Evolutionary conservation across 2,329 filamentous ascomycete genomes (phyloP), one percentile per base, ranked within the genome.

Genomic region (Paecilomyces sp.): DNA sequence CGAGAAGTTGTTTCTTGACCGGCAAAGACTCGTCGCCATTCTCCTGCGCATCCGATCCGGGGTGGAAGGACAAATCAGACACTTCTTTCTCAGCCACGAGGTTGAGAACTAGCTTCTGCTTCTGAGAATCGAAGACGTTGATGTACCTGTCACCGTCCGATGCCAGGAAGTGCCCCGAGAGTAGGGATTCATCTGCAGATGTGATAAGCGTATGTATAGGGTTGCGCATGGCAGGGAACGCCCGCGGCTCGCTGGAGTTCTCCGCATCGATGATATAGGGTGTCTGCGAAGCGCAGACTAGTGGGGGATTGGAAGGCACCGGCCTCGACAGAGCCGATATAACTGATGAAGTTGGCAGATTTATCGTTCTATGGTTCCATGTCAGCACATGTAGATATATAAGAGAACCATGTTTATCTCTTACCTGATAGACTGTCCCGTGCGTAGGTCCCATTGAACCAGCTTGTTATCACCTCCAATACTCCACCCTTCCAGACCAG

Each of bases 381-480:
- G 11, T 41, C 54, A 58, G 54, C 25, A 66, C 62, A 5, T 50
- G 54, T 54, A 41, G 36, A 30, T 34, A 7, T 13, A 30, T 51
- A 61, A 55, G 41, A 5, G 57, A 64, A 54, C 25, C 55, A 52
- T 22, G 55, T 54, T 15, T 15, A n/a, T 47, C 15, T 33, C 66
- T 62, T 72, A 82, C 80, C 76, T 75, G 59, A 75, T 70, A 56
- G 70, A 73, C 62, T 75, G 70, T 58, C 75, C 74, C 24, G 72
- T 77, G 63, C 67, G 71, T 58, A 82, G 66, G 70, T 82, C 78
- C 80, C 80, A 83, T 64, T 82, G 79, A 24, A 82, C 75, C 55
- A 82, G 72, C 65, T 78, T 81, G 61, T 78, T 79, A 68, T 83
- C 80, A 56, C 77, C 78, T 55, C 80, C 80, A 60, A 81, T 77